Evolutionary conservation across 768 basidiomycete genomes (phyloP), one percentile per base, ranked within the genome.

Genomic region (Termitomyces sp.): DNA sequence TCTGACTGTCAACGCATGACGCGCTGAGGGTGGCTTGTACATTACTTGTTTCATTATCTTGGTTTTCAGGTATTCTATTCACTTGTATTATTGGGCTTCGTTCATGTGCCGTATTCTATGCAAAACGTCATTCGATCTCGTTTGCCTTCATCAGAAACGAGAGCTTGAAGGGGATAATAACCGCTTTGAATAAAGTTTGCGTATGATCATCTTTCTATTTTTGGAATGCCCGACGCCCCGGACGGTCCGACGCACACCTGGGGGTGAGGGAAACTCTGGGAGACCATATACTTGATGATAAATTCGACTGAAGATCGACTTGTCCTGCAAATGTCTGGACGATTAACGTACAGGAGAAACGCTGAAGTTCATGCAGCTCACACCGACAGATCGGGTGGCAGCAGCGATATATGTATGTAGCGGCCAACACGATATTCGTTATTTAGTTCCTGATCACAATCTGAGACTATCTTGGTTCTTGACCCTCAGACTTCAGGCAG

Each of bases 1-100:
- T 68, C 72, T 5, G 73, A 77, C 51, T 79, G 78, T 62, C 66
- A 71, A 54, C 72, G 71, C 44, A 63, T 64, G 50, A 58, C 72
- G 23, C 73, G 76, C 41, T 77, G 66, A 70, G 25, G n/a, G 34
- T 34, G 28, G 43, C 47, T 49, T 8, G 37, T 32, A 35, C 23
- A 21, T 21, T 40, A 49, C 19, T 39, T 52, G 41, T 47, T 17
- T 35, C n/a, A 41, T 37, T 21, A 54, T 63, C 14, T 56, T 55
- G 42, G 57, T 16, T 43, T 40, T 27, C 23, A 8, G 40, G 32
- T 46, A 47, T 34, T 44, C 49, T 52, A 55, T 49, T 30, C 41
- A 34, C 34, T 50, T 57, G 54, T 59, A 61, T 45, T 61, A 58
- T 57, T 62, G 32, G 34, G 42, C 35, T 58, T 45, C 35, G 17